Evolutionary conservation across 805 yeast species (phyloP).

Genomic region (Candida silvicultrix): DNA sequence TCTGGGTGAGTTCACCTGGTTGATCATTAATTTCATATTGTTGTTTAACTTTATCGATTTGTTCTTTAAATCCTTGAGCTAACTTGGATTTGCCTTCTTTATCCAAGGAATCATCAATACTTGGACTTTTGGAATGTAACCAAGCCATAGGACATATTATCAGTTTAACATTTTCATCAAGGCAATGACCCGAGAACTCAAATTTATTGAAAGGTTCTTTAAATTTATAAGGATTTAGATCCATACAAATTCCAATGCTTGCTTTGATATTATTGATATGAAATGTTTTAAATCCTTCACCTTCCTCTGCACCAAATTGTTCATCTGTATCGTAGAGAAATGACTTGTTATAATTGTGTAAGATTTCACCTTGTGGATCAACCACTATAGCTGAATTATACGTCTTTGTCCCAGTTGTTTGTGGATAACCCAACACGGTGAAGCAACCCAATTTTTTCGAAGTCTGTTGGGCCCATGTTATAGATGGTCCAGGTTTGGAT

Average conservation of each 20-base stretch:
- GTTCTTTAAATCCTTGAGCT: constrained; percentile 5
- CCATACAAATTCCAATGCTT: constrained; percentile 90
- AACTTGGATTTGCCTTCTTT: constrained; percentile 10
- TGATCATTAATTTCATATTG: constrained; percentile 8
- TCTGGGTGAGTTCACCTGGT: not conserved
- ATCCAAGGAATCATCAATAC: constrained; percentile 22
- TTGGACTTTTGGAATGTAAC: constrained; percentile 50
- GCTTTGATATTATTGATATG: constrained; percentile 32
- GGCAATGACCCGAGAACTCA: constrained; percentile 61
- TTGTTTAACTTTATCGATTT: constrained; percentile 13
- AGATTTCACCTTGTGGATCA: constrained; percentile 47
- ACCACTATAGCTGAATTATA: constrained; percentile 73
- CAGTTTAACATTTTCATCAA: constrained; percentile 41
- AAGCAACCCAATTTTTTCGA: constrained; percentile 49
- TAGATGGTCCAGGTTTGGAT: constrained; percentile 38
- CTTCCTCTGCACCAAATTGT: constrained; percentile 71
- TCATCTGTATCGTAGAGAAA: constrained; percentile 77
- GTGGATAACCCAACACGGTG: constrained; percentile 83
- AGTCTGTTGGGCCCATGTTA: constrained; percentile 49
- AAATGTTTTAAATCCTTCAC: constrained; percentile 49
- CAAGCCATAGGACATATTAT: constrained; percentile 84
- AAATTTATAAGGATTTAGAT: constrained; percentile 80
- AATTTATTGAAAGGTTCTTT: constrained; percentile 68
- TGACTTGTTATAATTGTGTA: constrained; percentile 69
- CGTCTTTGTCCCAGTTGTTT: constrained; percentile 29